Evolutionary conservation across 2,329 filamentous ascomycete genomes (phyloP), one percentile per base, ranked within the genome.

Genomic region (Exophiala xenobiotica): DNA sequence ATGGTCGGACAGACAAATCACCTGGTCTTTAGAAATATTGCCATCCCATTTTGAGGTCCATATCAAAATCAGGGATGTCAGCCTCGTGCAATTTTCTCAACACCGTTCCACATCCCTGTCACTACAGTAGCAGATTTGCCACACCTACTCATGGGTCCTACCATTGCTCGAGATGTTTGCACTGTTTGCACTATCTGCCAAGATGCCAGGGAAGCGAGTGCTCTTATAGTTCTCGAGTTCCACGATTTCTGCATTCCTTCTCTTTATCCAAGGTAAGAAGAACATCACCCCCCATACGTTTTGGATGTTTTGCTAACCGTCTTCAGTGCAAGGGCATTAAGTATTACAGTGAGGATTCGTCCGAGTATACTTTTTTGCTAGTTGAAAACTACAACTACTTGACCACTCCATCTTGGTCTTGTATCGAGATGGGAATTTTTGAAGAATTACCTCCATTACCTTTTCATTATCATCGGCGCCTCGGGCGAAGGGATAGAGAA

Each of bases 381-480:
- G 83, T 87, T 87, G 84, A 86, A 86, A 87, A 87, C 84, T 87
- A 86, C 75, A 73, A n/a, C n/a, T 77, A 40, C 14, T 81, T 85
- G 85, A 87, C 85, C 78, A 78, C 85, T 89, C 77, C 76, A n/a
- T 78, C 74, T 79, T 80, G 81, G 83, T 78, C 79, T 78, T 77
- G 78, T 78, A 77, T n/a, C n/a, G n/a, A n/a, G n/a, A n/a, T 79
- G 78, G 85, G 86, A 89, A 88, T 88, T 82, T 88, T 88, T 88
- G 84, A 74, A 78, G 76, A 63, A 45, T 31, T n/a, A n/a, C 33
- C 16, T 66, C 41, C 29, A 46, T 27, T 22, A 51, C 49, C 57
- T 63, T 61, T 63, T 62, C 60, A 62, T 60, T 51, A 48, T 51
- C 18, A 29, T 42, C 35, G 24, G 40, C 53, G 58, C 49, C 56